Evolutionary conservation across 805 yeast genomes (phyloP), one percentile per base, ranked within the genome.

Genomic region (Cyberlindnera xylosilytica): DNA sequence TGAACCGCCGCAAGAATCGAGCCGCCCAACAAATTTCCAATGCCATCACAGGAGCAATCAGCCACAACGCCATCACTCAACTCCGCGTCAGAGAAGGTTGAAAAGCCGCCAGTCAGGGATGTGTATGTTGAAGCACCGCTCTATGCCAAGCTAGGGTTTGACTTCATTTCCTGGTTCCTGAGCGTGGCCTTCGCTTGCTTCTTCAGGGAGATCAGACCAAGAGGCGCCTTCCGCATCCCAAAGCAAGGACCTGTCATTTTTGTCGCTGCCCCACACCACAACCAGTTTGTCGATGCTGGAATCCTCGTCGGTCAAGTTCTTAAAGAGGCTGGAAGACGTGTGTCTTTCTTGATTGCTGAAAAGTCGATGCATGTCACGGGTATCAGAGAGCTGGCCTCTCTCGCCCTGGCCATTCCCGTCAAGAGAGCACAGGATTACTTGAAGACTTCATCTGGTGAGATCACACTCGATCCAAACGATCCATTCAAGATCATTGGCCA

Each of bases 251-350:
- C 98, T 0, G 82, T 89, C 8, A 83, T 91, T 41, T 83, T 93
- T 49, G 98, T 93, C 27, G 95, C 93, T 10, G 99, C 97, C 2
- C 98, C 98, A 2, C 99, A 91, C 67, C 95, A 96, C n/a, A 87
- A 87, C 58, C 96, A 87, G 56, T 86, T 85, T 49, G 79, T 85
- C 27, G 87, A 80, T 51, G 91, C 93, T 2, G 78, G 90, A 37
- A 74, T 93, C 39, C 69, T 93, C 36, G 82, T 87, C 85, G 82
- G 85, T 36, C 91, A 85, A 58, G 91, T 87, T 20, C 76, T 81
- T 53, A 68, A 70, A 38, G 79, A 78, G 44, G 74, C 84, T 2
- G 74, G 79, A 7, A 72, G 96, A 47, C 68, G 91, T 32, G 76
- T 87, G 13, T 78, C 88, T 17, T 89, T 90, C 59, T 68, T 91